A percentile compares a stretch with the other conserved stretches of the same genome.
These are phyloP conservation scores for Geoglossum cookeanum DNA, from an alignment of 2,329 filamentous ascomycete species.

Conservation along the genomic window DNA sequence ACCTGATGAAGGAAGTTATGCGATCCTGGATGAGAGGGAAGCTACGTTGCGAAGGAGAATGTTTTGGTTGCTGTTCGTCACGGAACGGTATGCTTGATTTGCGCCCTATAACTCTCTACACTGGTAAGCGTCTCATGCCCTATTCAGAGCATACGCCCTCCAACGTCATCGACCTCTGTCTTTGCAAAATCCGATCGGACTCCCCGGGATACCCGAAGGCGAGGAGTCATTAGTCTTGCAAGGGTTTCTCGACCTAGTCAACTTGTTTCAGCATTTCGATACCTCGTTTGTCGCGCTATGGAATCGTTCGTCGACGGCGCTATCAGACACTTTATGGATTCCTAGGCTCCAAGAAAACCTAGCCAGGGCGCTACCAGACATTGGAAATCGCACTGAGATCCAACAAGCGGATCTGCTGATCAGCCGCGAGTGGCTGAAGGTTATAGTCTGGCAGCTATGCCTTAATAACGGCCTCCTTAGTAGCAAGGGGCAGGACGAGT, in stretches of 20 bases:
- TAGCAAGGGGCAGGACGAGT: conserved; percentile 23
- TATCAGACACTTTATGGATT: conserved; percentile 23
- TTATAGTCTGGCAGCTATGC: conserved; percentile 41
- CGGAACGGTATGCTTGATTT: conserved; percentile 38
- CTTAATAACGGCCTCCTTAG: conserved; percentile 34
- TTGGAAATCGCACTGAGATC: conserved; percentile 30
- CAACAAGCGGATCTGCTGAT: conserved; percentile 35
- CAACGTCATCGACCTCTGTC: conserved; percentile 51
- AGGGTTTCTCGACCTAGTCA: conserved; percentile 40
- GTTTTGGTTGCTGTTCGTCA: conserved; percentile 55
- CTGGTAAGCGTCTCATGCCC: background rate
- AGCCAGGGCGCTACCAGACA: conserved; percentile 33
- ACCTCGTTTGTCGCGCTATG: conserved; percentile 43
- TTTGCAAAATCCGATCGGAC: conserved; percentile 47
- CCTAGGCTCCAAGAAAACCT: conserved; percentile 43
- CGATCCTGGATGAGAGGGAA: conserved; percentile 38
- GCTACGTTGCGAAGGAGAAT: conserved; percentile 44
- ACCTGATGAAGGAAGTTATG: conserved; percentile 44
- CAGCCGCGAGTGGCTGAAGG: conserved; percentile 47
- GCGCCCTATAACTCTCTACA: background rate
- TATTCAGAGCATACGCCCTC: conserved; percentile 44
- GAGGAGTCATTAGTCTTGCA: conserved; percentile 34
- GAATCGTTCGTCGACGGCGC: conserved; percentile 39
- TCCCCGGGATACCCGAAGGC: conserved; percentile 43
- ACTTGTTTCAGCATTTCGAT: conserved; percentile 46